These are phyloP conservation scores for Tripidium arundinaceum DNA, from an alignment of 202 grass and related monocot genomes.

Conservation along the genomic window DNA sequence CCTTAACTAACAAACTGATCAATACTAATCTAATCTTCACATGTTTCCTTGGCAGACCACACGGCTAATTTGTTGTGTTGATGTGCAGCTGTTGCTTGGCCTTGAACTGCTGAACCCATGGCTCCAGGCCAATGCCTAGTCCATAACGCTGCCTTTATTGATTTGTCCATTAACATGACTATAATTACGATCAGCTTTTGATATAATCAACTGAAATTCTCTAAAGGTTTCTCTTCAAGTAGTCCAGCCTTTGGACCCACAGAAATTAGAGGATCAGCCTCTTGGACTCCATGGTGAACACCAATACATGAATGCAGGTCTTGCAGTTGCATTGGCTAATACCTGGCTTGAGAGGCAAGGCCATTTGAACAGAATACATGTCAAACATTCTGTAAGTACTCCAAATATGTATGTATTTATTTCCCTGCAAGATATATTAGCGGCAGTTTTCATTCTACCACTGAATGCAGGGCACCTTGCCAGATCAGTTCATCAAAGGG, in stretches of 20 bases:
- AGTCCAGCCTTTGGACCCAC: slow-evolving; percentile 65
- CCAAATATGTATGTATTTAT: slow-evolving; percentile 16
- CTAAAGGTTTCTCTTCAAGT: slow-evolving; percentile 77
- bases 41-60: neutral
- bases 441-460: slow-evolving; percentile 25
- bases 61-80: neutral
- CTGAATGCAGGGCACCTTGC: slow-evolving; percentile 54
- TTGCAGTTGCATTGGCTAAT: slow-evolving; percentile 78
- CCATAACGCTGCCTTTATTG: neutral
- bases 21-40: neutral
- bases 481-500: slow-evolving; percentile 75
- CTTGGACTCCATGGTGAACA: slow-evolving; percentile 90
- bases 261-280: slow-evolving; percentile 62
- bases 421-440: neutral
- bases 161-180: neutral
- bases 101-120: neutral
- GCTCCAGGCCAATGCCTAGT: neutral
- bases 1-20: neutral
- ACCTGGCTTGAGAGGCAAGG: slow-evolving; percentile 74
- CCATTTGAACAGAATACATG: slow-evolving; percentile 47
- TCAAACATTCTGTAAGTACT: slow-evolving; percentile 50
- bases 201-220: slow-evolving; percentile 23
- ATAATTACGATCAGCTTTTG: neutral
- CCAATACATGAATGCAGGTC: slow-evolving; percentile 79
- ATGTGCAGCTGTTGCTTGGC: neutral